phyloP scores from a whole-genome alignment of 108 stramenopile species.

The Cyclotella choctawhatcheeana region DNA sequence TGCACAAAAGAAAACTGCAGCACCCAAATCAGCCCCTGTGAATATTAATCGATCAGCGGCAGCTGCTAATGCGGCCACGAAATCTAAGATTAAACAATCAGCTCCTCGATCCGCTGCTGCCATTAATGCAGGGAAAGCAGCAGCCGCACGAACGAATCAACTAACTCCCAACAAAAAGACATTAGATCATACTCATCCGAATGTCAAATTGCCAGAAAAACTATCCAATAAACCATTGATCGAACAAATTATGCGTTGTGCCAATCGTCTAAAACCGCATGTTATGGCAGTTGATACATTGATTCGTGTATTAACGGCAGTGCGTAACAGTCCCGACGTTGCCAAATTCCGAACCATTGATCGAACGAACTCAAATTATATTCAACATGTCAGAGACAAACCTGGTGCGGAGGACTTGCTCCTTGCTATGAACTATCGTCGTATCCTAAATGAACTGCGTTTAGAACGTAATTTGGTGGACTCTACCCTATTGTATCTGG shows the following conservation, averaged over 20 bases:
- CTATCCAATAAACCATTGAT: constrained; percentile 76
- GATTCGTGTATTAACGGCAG: constrained; percentile 50
- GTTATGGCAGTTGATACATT: constrained; percentile 82
- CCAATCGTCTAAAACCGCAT: constrained; percentile 68
- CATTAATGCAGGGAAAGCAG: constrained; percentile 57
- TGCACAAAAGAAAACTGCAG: neutral
- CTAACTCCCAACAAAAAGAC: constrained; percentile 16
- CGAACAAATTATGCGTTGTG: constrained; percentile 78
- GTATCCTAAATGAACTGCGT: constrained; percentile 41
- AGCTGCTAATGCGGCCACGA: constrained; percentile 9
- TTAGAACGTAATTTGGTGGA: constrained; percentile 65
- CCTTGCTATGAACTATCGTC: constrained; percentile 77
- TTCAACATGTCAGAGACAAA: constrained; percentile 53
- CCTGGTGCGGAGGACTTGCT: constrained; percentile 83
- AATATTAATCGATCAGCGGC: constrained; percentile 10
- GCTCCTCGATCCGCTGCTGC: constrained; percentile 45
- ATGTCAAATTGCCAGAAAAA: constrained; percentile 73
- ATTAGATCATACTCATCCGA: constrained; percentile 56
- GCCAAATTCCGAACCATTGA: constrained; percentile 74
- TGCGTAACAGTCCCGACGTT: constrained; percentile 57
- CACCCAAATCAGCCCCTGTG: constrained; percentile 3
- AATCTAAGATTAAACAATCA: too few species aligned
- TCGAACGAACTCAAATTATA: constrained; percentile 58
- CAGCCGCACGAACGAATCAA: constrained; percentile 29
- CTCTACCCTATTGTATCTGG: constrained; percentile 75